Conservation (phyloP, 2,329 filamentous ascomycete species). For the Cercospora nicotianae region DNA sequence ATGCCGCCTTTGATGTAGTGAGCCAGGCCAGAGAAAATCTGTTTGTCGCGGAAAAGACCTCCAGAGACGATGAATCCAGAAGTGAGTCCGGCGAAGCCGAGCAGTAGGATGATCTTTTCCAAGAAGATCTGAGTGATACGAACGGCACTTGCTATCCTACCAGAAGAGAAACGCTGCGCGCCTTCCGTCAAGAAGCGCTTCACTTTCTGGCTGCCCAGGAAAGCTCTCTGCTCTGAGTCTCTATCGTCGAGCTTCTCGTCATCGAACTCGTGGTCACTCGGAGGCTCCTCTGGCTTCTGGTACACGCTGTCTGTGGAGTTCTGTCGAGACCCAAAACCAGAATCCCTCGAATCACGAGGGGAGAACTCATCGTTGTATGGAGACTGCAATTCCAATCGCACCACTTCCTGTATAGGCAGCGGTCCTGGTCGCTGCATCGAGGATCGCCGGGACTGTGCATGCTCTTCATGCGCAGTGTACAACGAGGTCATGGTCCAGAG, state of each 20-base stretch:
- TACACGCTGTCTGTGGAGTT: slow-evolving; percentile 36
- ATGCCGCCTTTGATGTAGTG: slow-evolving; percentile 94
- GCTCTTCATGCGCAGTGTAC: slow-evolving; percentile 56
- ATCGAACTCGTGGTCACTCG: slow-evolving; percentile 45
- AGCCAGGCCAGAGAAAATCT: slow-evolving; percentile 80
- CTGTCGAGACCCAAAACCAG: slow-evolving; percentile 36
- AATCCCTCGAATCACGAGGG: slow-evolving; percentile 46
- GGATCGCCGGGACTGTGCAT: slow-evolving; percentile 15
- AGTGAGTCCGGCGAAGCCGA: slow-evolving; percentile 72
- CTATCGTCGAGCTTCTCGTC: slow-evolving; percentile 33
- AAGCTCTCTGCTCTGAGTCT: slow-evolving; percentile 40
- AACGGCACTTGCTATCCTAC: slow-evolving; percentile 59
- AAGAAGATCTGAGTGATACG: slow-evolving; percentile 64
- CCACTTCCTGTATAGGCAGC: slow-evolving; percentile 32
- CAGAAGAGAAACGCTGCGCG: slow-evolving; percentile 39
- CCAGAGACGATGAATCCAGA: slow-evolving; percentile 75
- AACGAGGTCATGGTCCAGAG: slow-evolving; percentile 70
- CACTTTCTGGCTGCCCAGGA: slow-evolving; percentile 43
- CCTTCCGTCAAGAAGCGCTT: slow-evolving; percentile 33
- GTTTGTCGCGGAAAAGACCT: slow-evolving; percentile 64
- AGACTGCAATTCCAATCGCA: slow-evolving; percentile 29
- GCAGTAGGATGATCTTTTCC: slow-evolving; percentile 73
- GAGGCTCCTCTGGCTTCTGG: slow-evolving; percentile 26
- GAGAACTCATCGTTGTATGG: slow-evolving; percentile 27
- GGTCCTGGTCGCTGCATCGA: slow-evolving; percentile 12